Conservation (phyloP, 2,329 filamentous ascomycete species). For the Penicillium brasilianum region DNA sequence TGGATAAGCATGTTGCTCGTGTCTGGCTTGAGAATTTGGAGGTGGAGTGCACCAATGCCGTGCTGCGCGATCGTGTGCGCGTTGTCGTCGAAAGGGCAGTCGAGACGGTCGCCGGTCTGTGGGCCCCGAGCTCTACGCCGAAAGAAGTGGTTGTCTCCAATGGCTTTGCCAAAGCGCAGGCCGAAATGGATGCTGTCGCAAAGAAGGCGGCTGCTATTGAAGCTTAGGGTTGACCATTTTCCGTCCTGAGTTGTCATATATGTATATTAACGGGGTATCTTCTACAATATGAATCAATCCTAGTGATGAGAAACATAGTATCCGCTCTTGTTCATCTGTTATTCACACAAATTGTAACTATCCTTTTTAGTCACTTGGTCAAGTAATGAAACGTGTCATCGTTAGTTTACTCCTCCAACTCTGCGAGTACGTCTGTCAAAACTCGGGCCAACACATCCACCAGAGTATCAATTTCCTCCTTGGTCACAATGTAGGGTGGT, state of each 20-base stretch:
- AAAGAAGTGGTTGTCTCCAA: constrained; percentile 28
- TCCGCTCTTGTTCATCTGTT: not conserved
- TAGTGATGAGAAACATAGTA: constrained; percentile 4
- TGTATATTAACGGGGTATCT: constrained; percentile 27
- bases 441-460: constrained; percentile 58
- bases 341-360: constrained; percentile 4
- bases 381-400: not conserved
- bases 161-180: constrained; percentile 27
- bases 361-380: not conserved
- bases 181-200: constrained; percentile 20
- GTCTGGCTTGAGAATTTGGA: constrained; percentile 93
- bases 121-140: constrained; percentile 42
- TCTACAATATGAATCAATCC: constrained; percentile 3
- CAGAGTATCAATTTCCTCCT: constrained; percentile 61
- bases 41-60: constrained; percentile 80
- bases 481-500: constrained; percentile 69
- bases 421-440: constrained; percentile 56
- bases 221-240: constrained; percentile 27
- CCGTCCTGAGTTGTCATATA: constrained; percentile 6
- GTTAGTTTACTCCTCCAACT: constrained; percentile 7
- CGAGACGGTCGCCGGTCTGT: constrained; percentile 80
- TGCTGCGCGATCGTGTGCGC: constrained; percentile 81
- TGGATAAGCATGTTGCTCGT: constrained; percentile 84
- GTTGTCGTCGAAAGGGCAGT: constrained; percentile 89
- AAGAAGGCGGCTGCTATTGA: constrained; percentile 34